Evolutionary conservation across 1,284 basidiomycete species (phyloP), one percentile per base, ranked within the genome.

Genomic region (Tetrapyrgos nigripes): DNA sequence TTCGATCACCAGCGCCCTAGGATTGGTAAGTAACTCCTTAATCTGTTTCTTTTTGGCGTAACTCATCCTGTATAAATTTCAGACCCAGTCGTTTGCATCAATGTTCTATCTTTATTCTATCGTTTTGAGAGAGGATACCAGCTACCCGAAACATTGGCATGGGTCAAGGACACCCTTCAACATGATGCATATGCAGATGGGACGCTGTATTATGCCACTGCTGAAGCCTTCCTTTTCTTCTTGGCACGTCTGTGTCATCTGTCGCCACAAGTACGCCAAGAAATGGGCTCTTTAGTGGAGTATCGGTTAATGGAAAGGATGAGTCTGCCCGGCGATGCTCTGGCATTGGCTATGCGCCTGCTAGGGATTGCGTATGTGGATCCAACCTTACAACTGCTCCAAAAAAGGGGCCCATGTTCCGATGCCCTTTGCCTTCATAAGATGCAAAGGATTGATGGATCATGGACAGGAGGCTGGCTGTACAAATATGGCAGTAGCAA

Each of bases 141-240:
- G 57, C 74, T 86, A 0, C 61, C 70, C 14, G 58, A 63, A n/a
- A 86, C 83, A 0, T 72, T 82, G 10, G 70, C 79, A 31, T 87
- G 84, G 84, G 75, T 85, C 2, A 69, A 74, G 44, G 74, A 79
- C 37, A 79, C 84, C 19, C 75, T 87, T 24, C 63, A 74, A 28
- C 77, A 84, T 65, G 76, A 81, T 21, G 84, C 83, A 2, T 86
- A 86, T 65, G 65, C 80, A 21, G 78, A 82, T 19, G 85, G 85
- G 4, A 85, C 84, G 17, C 75, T 82, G 11, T 87, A 86, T 67
- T 86, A 87, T 65, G 75, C 76, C 40, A 79, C 77, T 0, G 70
- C 83, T 0, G 85, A 85, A 29, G 54, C 54, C 66, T 60, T 60
- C 27, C 47, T 60, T 3, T 60, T 49, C 68, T 85, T 85, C 70